Evolutionary conservation across 352 stramenopile genomes (phyloP), one percentile per base, ranked within the genome.

Genomic region (Blastocystis sp.): DNA sequence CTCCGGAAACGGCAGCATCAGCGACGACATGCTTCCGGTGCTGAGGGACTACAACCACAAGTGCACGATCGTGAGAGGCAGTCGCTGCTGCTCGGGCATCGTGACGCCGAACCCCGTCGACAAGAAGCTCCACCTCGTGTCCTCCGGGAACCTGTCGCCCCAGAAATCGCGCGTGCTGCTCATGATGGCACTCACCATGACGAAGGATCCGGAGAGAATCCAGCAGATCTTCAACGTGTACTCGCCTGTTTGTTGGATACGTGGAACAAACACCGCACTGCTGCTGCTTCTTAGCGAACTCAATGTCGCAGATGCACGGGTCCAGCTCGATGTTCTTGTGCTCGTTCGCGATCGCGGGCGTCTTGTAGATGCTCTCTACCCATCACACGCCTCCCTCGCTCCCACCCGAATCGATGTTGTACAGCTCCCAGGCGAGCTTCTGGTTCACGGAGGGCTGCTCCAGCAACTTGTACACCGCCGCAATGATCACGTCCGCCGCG

Each of bases 401-500:
- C 66, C 1, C 24, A 85, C 74, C 61, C 6, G 51, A 24, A 50
- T 85, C 74, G 13, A 85, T 63, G 55, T 85, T 66, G 51, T 85
- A 85, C 26, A 85, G 55, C n/a, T 85, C 51, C 74, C 74, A 85
- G 19, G 74, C 74, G 3, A 60, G 51, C 41, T 67, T 66, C 50
- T 85, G 74, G 55, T 67, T 85, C 4, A 70, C 50, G 0, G 74
- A 67, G 31, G 74, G 74, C 33, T 85, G 21, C n/a, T 85, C 74
- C 33, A 85, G 74, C 2, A 85, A 55, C 51, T 66, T 50, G 31
- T 90, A 85, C n/a, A 91, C 92, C 62, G 93, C 92, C 35, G 91
- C 82, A 3, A 93, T 91, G 81, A 98, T 97, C 26, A 95, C 92
- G 16, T 94, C 92, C n/a, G 94, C 92, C 35, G 96, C 96, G 31